Base-by-base conservation (phyloP, 108 stramenopile genomes). In the Nitzschia sp. region DNA sequence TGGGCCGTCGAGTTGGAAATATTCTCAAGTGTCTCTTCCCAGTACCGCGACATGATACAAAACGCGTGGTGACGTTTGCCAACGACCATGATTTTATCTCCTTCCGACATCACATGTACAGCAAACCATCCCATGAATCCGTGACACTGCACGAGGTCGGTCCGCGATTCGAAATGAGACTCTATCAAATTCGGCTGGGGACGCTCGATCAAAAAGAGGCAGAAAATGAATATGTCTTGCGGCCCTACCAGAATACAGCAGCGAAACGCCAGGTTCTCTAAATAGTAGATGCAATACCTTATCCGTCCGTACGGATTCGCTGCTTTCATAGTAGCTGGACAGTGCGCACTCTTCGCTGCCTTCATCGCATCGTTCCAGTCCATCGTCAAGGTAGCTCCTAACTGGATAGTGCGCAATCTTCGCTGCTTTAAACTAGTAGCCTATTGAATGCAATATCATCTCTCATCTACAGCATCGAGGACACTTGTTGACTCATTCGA, bases 61-160 rank as follows among this genome's bases (percentile, higher is more conserved):
- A 87, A 63, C 74, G 99, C n/a, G 88, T 98, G 2, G 80, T 98
- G 17, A 98, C 99, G 0, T 98, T 98, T 70, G 74, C 83, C 33
- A 99, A 99, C 77, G 76, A 96, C 58, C 77, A 93, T 73, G 99
- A 99, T 79, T 96, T 89, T 64, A 95, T 99, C 54, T 88, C 85
- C 58, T 98, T 99, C 64, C 96, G 99, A 18, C 99, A 99, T 82
- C 98, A 99, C 89, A 97, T 93, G 75, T 98, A 88, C 74, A 93
- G 85, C 70, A 96, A 94, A 59, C 75, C 83, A 24, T 66, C 85
- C 8, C 76, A 81, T 62, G 93, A 96, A 42, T 75, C 95, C 27
- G 97, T 99, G 1, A 70, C 81, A 25, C 75, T 99, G 60, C 87
- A 87, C 62, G 99, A 99, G 68, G 97, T 98, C 6, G 99, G 99